Conservation (phyloP, 1,139 yeast genomes). For the Pneumocystis oryctolagi region DNA sequence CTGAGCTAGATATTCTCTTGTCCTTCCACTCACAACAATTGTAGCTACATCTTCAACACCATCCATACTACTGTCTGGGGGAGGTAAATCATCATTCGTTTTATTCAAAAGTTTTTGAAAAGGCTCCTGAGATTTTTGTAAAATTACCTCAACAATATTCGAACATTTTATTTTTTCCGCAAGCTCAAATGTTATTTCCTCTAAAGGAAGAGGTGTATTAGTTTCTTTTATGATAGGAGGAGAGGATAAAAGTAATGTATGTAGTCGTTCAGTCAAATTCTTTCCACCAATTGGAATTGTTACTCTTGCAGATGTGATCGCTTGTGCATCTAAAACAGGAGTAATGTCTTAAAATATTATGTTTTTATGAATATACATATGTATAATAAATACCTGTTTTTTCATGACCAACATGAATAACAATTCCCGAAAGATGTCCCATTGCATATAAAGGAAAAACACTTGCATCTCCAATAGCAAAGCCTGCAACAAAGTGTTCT, state of each 20-base stretch:
- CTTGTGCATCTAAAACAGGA: slow-evolving; percentile 60
- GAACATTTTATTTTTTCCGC: slow-evolving; percentile 58
- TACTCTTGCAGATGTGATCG: slow-evolving; percentile 40
- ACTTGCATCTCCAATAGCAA: slow-evolving; percentile 53
- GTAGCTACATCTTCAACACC: slow-evolving; percentile 81
- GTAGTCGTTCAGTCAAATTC: slow-evolving; percentile 41
- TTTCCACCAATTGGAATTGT: slow-evolving; percentile 47
- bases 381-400: slow-evolving; percentile 28
- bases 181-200: slow-evolving; percentile 23
- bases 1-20: slow-evolving; percentile 49
- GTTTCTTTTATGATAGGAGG: slow-evolving; percentile 9
- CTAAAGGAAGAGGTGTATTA: slow-evolving; percentile 33
- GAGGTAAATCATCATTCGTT: slow-evolving; percentile 22
- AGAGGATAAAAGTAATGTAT: slow-evolving; percentile 31
- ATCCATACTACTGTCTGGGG: slow-evolving; percentile 21
- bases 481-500: slow-evolving; percentile 53
- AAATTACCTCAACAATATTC: slow-evolving; percentile 59
- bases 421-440: slow-evolving; percentile 44
- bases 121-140: slow-evolving; percentile 15
- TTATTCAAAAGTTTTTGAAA: slow-evolving; percentile 18
- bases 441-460: slow-evolving; percentile 64
- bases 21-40: slow-evolving; percentile 62
- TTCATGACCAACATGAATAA: slow-evolving; percentile 68
- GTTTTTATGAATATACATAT: not conserved
- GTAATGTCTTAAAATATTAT: slow-evolving; percentile 37